phyloP scores from a whole-genome alignment of 2,329 filamentous ascomycete species.

The Aureobasidium sp. region DNA sequence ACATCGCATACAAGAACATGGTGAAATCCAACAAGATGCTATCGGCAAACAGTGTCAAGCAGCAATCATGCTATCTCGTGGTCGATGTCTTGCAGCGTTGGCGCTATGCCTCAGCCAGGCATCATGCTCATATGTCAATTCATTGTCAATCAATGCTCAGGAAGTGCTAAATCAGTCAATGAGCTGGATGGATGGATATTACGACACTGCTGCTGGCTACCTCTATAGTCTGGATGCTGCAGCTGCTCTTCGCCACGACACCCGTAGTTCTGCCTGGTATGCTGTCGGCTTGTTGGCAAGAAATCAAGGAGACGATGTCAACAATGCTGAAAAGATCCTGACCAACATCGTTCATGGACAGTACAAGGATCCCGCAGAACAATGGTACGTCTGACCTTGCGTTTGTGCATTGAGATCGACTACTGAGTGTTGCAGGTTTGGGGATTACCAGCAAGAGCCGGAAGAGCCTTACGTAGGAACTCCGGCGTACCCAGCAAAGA shows the following conservation, averaged over 20 bases:
- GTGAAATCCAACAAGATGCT: not conserved
- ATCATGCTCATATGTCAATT: conserved; percentile 10
- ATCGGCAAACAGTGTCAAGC: not conserved
- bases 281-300: conserved; percentile 51
- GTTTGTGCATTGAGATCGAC: not conserved
- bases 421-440: conserved; percentile 30
- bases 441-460: conserved; percentile 48
- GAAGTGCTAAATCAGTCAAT: conserved; percentile 42
- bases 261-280: conserved; percentile 53
- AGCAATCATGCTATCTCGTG: not conserved
- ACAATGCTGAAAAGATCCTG: conserved; percentile 49
- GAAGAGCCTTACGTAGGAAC: conserved; percentile 54
- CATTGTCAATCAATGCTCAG: conserved; percentile 12
- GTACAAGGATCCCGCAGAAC: conserved; percentile 44
- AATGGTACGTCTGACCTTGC: conserved; percentile 42
- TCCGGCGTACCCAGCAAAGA: conserved; percentile 41
- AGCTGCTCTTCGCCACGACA: conserved; percentile 49
- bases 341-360: conserved; percentile 48
- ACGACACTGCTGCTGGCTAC: conserved; percentile 48
- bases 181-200: conserved; percentile 49
- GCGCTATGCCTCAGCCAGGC: not conserved
- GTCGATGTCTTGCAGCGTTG: not conserved
- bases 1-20: not conserved
- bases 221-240: conserved; percentile 44
- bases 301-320: conserved; percentile 44